phyloP scores from a whole-genome alignment of 345 rosid genomes.

The Ceriops zippeliana region DNA sequence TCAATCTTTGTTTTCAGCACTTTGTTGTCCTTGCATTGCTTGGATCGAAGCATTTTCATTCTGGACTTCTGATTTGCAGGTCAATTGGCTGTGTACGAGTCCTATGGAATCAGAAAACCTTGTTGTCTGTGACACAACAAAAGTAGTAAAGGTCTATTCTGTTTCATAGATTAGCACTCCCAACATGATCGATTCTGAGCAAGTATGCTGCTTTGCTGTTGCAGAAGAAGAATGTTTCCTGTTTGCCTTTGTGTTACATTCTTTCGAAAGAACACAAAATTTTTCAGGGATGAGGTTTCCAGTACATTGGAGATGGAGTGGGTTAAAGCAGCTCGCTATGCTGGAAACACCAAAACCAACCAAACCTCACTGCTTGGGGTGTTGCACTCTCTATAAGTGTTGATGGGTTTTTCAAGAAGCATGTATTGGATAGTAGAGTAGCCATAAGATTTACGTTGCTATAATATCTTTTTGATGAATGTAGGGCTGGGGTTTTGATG shows the following conservation, averaged over 20 bases:
- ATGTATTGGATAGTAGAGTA: too few species aligned
- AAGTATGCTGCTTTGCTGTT: neutral
- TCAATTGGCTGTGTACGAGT: conserved; percentile 92
- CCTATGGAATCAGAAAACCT: conserved; percentile 76
- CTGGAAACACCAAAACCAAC: too few species aligned
- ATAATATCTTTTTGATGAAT: too few species aligned
- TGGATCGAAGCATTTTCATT: neutral
- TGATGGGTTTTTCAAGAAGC: too few species aligned
- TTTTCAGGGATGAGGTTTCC: neutral
- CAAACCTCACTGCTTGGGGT: too few species aligned
- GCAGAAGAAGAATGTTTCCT: neutral
- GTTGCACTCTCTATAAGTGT: too few species aligned
- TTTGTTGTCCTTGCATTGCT: neutral
- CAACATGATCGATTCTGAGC: neutral
- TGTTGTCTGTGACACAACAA: conserved; percentile 82
- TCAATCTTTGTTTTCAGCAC: neutral
- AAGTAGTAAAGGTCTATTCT: conserved; percentile 74
- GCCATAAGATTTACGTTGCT: too few species aligned
- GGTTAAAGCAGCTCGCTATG: neutral
- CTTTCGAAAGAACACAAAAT: neutral
- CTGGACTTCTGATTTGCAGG: conserved; percentile 38
- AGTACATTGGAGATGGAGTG: neutral
- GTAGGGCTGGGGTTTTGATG: too few species aligned
- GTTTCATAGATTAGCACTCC: conserved; percentile 31
- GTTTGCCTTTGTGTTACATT: neutral